Conservation (phyloP, 768 basidiomycete species). For the Vararia minispora region DNA sequence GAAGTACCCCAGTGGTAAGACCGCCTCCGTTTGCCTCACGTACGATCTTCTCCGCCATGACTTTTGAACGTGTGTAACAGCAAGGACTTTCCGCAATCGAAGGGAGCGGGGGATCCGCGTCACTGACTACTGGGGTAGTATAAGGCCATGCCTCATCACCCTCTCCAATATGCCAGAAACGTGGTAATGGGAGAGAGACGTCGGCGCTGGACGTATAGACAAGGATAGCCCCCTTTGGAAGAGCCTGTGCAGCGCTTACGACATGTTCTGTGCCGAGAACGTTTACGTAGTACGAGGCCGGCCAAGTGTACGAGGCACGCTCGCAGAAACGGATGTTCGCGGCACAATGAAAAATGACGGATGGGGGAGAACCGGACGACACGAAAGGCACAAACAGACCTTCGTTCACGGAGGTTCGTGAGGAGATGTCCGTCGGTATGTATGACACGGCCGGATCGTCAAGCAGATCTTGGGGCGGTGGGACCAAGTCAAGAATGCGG, state of each 20-base stretch:
- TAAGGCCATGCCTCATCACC: constrained; percentile 9
- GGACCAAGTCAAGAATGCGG: constrained; percentile 22
- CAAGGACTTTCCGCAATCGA: constrained; percentile 27
- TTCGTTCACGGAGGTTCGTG: constrained; percentile 18
- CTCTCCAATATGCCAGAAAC: constrained; percentile 23
- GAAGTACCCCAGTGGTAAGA: constrained; percentile 31
- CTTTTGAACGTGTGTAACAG: constrained; percentile 46
- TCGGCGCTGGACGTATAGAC: constrained; percentile 39
- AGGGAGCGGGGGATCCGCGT: constrained; percentile 37
- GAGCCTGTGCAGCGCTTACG: constrained; percentile 26
- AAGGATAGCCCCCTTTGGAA: constrained; percentile 25
- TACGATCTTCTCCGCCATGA: constrained; percentile 40
- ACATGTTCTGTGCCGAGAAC: constrained; percentile 35
- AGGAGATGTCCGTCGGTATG: constrained; percentile 22
- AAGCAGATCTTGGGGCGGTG: constrained; percentile 16
- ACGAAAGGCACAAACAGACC: constrained; percentile 18
- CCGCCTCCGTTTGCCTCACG: constrained; percentile 39
- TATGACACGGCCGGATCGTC: constrained; percentile 21
- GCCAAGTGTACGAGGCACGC: constrained; percentile 13
- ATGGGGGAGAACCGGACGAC: constrained; percentile 9
- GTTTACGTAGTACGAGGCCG: constrained; percentile 28
- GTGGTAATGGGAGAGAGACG: constrained; percentile 29
- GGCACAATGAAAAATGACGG: constrained; percentile 17
- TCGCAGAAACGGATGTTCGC: constrained; percentile 18
- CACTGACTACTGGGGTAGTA: constrained; percentile 23